Conservation (phyloP, 139 green algal species). For the Mesostigma viride region DNA sequence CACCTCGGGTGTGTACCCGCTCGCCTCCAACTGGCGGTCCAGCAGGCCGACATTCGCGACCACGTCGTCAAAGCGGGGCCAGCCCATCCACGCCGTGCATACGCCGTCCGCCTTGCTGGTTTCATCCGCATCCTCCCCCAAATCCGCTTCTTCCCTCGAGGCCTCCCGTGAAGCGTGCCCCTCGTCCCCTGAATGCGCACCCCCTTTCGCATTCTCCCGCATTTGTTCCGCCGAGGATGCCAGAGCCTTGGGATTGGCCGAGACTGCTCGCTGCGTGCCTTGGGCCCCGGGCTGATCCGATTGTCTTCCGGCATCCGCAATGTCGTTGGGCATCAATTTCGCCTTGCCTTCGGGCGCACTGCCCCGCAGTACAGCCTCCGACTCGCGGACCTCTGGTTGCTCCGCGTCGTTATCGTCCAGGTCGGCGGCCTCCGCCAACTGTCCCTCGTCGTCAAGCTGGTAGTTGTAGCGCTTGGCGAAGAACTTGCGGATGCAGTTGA, state of each 20-base stretch:
- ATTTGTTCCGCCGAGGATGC: neutral
- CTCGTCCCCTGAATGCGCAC: neutral
- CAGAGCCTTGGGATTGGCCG: too few relatives aligned
- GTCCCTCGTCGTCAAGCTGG: too few relatives aligned
- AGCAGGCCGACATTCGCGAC: neutral
- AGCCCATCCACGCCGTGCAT: constrained; percentile 7
- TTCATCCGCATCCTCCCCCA: neutral
- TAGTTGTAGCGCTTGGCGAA: constrained; percentile 65
- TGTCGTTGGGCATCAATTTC: neutral
- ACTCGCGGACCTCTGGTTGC: neutral
- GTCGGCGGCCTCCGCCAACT: too few relatives aligned
- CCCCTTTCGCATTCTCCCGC: too few relatives aligned
- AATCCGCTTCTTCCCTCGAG: neutral
- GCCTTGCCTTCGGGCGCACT: neutral
- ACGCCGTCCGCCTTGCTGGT: neutral
- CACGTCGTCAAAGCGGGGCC: constrained; percentile 6
- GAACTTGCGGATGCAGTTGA: constrained; percentile 70
- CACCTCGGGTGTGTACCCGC: constrained; percentile 29
- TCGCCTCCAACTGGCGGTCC: constrained; percentile 23
- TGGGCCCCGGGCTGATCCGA: too few relatives aligned
- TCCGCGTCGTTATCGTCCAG: too few relatives aligned
- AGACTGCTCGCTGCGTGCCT: too few relatives aligned
- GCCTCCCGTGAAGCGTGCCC: neutral
- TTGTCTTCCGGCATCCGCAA: neutral
- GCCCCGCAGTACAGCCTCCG: neutral